Evolutionary conservation across 805 yeast genomes (phyloP).

Genomic region (Clavispora santaluciae): DNA sequence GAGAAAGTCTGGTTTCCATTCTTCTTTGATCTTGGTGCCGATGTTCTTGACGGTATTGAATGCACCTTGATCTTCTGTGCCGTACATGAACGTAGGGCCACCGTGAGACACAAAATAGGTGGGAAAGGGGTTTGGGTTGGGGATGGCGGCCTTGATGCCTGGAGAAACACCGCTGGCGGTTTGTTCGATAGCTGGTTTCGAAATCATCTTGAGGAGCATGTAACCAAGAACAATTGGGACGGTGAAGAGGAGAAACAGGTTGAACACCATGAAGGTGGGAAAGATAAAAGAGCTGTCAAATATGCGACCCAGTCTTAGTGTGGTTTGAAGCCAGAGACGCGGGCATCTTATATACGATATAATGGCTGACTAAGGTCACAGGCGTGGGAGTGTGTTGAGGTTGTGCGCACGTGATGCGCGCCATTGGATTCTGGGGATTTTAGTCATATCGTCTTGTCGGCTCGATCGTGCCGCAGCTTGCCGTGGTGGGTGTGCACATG

Average conservation of each 20-base stretch:
- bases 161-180: not conserved
- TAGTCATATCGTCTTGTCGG: no score
- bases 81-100: slow-evolving; percentile 72
- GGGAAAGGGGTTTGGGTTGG: slow-evolving; percentile 39
- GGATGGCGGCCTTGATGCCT: not conserved
- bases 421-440: not conserved
- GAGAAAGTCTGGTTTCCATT: slow-evolving; percentile 59
- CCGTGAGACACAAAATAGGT: slow-evolving; percentile 76
- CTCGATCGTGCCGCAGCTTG: no score
- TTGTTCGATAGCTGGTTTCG: not conserved
- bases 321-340: no score
- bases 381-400: not conserved
- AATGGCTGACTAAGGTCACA: not conserved
- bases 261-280: not conserved
- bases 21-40: slow-evolving; percentile 47
- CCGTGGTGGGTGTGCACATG: no score
- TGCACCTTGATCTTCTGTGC: slow-evolving; percentile 53
- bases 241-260: not conserved
- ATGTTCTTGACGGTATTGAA: slow-evolving; percentile 44
- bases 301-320: no score
- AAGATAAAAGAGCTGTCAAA: no score
- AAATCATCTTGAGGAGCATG: slow-evolving; percentile 1
- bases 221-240: not conserved
- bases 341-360: not conserved
- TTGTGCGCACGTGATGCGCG: not conserved